phyloP scores from a whole-genome alignment of 768 basidiomycete species.

The Termitomyces sp. region DNA sequence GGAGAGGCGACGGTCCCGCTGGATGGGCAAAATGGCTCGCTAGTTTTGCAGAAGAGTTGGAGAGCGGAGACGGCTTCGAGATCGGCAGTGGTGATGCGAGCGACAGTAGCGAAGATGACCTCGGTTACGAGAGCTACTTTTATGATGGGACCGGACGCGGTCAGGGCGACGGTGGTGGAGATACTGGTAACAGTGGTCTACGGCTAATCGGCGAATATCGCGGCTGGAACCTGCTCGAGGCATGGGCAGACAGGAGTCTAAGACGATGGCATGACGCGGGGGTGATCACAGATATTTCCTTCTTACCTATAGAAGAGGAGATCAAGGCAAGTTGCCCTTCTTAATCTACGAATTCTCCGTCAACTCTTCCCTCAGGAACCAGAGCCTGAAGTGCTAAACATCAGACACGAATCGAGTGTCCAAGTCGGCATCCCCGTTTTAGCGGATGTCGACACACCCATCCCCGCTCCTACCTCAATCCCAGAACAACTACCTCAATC shows the following conservation, averaged over 20 bases:
- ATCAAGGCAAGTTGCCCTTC: constrained; percentile 38
- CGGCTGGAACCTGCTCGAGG: constrained; percentile 91
- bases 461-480: constrained; percentile 24
- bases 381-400: constrained; percentile 34
- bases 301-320: constrained; percentile 36
- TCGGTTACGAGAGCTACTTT: constrained; percentile 87
- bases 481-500: constrained; percentile 15
- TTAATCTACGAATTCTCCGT: background rate
- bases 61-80: constrained; percentile 86
- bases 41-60: constrained; percentile 86
- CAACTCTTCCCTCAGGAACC: constrained; percentile 24
- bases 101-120: constrained; percentile 75
- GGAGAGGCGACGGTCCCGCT: constrained; percentile 81
- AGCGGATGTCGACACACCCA: constrained; percentile 32
- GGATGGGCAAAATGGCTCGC: constrained; percentile 97
- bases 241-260: constrained; percentile 87
- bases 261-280: constrained; percentile 84
- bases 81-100: constrained; percentile 57
- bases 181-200: constrained; percentile 64
- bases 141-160: constrained; percentile 75
- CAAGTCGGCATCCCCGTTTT: constrained; percentile 65
- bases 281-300: constrained; percentile 48
- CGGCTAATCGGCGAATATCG: constrained; percentile 80
- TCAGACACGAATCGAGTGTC: constrained; percentile 37
- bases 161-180: constrained; percentile 74